A percentile compares a stretch with the other conserved stretches of the same genome.
Evolutionary conservation across 2,329 filamentous ascomycete genomes (phyloP).

Genomic region (Colletotrichum coccodes): DNA sequence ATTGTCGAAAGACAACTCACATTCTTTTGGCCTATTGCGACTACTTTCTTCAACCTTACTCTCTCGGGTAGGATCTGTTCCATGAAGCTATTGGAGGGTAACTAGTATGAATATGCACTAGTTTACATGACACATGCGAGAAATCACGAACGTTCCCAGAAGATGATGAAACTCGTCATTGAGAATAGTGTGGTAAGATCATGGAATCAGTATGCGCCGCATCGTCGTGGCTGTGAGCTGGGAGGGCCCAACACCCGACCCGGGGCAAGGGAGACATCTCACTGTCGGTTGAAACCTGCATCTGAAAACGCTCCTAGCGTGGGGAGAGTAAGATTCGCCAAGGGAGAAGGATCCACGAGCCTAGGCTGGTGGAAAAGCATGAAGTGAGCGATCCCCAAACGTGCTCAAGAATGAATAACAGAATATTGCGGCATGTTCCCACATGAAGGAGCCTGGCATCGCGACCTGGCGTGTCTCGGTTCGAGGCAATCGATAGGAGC

Average conservation of each 20-base stretch:
- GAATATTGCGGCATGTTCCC: not conserved
- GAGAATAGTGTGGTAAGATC: not conserved
- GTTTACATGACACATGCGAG: not conserved
- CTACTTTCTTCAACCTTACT: not conserved
- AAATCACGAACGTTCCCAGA: not conserved
- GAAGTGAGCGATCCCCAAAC: not conserved
- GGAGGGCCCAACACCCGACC: not conserved
- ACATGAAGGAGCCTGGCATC: not conserved
- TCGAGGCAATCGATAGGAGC: not conserved
- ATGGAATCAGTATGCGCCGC: not conserved
- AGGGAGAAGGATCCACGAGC: not conserved
- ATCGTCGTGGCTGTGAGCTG: not conserved
- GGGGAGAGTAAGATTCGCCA: not conserved
- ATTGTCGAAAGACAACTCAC: slow-evolving; percentile 1
- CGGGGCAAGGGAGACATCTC: not conserved
- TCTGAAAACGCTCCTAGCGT: not conserved
- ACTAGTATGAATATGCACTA: not conserved
- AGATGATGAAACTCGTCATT: not conserved
- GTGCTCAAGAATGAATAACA: not conserved
- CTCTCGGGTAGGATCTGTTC: not conserved
- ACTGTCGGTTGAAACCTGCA: not conserved
- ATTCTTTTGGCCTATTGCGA: not conserved
- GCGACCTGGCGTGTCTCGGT: slow-evolving; percentile 4
- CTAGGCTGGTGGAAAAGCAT: not conserved
- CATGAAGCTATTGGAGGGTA: slow-evolving; percentile 1